phyloP scores from a whole-genome alignment of 2,329 filamentous ascomycete species.

The Ceratocystis albifundus region DNA sequence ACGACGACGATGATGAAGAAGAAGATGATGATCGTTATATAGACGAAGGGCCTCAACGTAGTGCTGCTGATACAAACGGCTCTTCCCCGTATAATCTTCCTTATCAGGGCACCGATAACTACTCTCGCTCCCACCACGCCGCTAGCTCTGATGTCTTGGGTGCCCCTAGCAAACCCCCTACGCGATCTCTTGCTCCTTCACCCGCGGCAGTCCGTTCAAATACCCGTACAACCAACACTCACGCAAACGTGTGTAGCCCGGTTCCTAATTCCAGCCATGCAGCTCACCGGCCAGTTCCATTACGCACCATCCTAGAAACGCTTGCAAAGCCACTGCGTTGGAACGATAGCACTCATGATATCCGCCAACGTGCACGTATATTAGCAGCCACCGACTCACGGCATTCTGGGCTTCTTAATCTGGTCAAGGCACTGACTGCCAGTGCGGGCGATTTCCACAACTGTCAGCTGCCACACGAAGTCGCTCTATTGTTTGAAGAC shows the following conservation, averaged over 20 bases:
- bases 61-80: constrained; percentile 7
- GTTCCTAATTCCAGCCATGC: constrained; percentile 5
- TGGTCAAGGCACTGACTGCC: constrained; percentile 13
- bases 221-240: constrained; percentile 12
- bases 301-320: constrained; percentile 18
- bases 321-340: constrained; percentile 18
- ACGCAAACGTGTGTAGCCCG: constrained; percentile 12
- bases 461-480: constrained; percentile 17
- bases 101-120: constrained; percentile 8
- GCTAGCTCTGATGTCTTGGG: constrained; percentile 17
- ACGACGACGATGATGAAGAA: constrained; percentile 15
- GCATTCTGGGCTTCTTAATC: constrained; percentile 2
- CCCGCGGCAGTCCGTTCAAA: constrained; percentile 4
- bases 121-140: constrained; percentile 13
- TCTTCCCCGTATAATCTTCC: constrained; percentile 14
- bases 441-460: constrained; percentile 17
- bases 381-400: constrained; percentile 4
- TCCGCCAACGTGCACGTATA: constrained; percentile 11
- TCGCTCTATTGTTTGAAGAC: constrained; percentile 15
- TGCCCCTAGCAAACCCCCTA: background rate
- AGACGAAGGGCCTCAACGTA: constrained; percentile 6
- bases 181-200: constrained; percentile 1
- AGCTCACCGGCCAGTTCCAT: constrained; percentile 15
- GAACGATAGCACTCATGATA: constrained; percentile 9
- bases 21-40: background rate